Percentiles rank a stretch among this genome's conserved stretches.
phyloP scores from a whole-genome alignment of 805 yeast genomes.

The Kodamaea sagamina region DNA sequence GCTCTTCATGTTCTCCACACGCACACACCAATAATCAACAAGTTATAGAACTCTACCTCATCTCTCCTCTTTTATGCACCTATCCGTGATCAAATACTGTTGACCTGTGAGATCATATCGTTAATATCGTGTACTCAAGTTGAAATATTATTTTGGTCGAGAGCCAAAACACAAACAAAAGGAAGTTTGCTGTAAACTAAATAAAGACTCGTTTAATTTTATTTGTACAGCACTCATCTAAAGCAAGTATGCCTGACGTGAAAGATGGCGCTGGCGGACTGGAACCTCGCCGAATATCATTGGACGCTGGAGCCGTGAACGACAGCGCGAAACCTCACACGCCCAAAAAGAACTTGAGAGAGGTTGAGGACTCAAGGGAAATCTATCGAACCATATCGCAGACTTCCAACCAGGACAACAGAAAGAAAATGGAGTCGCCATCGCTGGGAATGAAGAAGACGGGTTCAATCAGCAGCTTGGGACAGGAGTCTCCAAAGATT shows the following conservation, averaged over 20 bases:
- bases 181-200: no score
- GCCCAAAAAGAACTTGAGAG: slow-evolving; percentile 7
- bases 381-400: slow-evolving; percentile 14
- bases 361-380: slow-evolving; percentile 13
- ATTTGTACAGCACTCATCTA: no score
- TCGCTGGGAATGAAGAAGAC: slow-evolving; percentile 1
- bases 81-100: no score
- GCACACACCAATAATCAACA: no score
- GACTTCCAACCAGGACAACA: slow-evolving; percentile 6
- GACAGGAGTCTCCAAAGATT: slow-evolving; percentile 24
- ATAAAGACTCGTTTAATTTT: no score
- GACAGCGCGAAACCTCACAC: neutral
- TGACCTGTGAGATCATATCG: no score
- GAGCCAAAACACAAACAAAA: no score
- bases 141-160: no score
- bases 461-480: neutral
- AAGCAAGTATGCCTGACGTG: slow-evolving; percentile 5
- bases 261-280: neutral
- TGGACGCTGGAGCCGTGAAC: neutral
- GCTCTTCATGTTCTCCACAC: no score
- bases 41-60: no score
- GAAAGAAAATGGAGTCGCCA: slow-evolving; percentile 3
- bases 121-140: no score
- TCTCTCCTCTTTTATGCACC: no score
- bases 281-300: neutral